Evolutionary conservation across 208 protist species (phyloP), one percentile per base, ranked within the genome.

Genomic region (Wallacemonas sp.): DNA sequence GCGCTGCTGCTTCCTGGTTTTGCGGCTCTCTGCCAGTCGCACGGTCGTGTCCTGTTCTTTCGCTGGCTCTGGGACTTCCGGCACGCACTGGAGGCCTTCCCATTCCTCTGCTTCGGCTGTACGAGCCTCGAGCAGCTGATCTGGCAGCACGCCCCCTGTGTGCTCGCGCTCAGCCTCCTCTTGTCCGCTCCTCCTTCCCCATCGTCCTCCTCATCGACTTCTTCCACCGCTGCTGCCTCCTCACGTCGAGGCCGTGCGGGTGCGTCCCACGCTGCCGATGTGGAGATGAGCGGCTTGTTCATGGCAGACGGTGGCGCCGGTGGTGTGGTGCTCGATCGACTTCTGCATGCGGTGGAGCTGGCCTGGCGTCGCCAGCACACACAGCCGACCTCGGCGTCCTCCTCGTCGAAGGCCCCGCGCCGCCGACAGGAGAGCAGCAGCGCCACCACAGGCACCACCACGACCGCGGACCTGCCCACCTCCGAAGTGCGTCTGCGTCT

Each of bases 51-150:
- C 1, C 65, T 90, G 0, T 61, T 91, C n/a, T 89, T 86, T 65
- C 49, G 69, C 23, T 94, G 88, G 88, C 62, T 94, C 29, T 91
- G 84, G 72, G 63, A 70, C 32, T 77, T 77, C 39, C 65, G 74
- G 5, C 88, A 94, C 45, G 71, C 76, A 5, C 70, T 84, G 25
- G 73, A 84, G 10, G 88, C 88, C n/a, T 73, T 94, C 45, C 88
- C 85, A 11, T 61, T 81, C 39, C 38, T 28, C 23, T 91, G 79
- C 54, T 86, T 94, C 66, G 88, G 88, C 44, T 86, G 74, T 57
- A 39, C 45, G 4, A 72, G 66, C 2, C 41, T 83, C 32, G 46
- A 65, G 4, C 31, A 71, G 2, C 75, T 91, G 31, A 57, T 68
- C 22, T 31, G 45, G 23, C 50, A 67, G 1, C 57, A 88, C 25